Percentiles rank a stretch among this genome's conserved stretches.
Conservation (phyloP, 257 asterid genomes). For the Ligustrum vulgare region DNA sequence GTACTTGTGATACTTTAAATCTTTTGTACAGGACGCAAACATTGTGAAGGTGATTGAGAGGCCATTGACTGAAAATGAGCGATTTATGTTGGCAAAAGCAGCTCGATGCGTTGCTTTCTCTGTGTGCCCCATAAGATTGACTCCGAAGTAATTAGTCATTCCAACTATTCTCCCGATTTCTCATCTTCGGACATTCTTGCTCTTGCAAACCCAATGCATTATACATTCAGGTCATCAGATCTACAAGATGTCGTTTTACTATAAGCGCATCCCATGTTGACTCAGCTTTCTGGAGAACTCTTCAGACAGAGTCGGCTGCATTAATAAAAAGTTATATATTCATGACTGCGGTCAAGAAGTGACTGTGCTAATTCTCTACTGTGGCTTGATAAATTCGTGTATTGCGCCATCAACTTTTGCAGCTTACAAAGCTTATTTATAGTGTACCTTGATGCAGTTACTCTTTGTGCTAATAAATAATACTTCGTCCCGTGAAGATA, state of each 20-base stretch:
- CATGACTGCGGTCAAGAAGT: not conserved
- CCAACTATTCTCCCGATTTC: not conserved
- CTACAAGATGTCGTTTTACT: not conserved
- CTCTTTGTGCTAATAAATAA: not conserved
- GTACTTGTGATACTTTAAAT: slow-evolving; percentile 10
- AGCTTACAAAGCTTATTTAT: not conserved
- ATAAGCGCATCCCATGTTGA: not conserved
- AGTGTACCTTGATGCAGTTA: not conserved
- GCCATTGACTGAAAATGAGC: slow-evolving; percentile 89
- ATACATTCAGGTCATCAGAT: not conserved
- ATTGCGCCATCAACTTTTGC: not conserved
- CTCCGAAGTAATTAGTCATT: slow-evolving; percentile 57
- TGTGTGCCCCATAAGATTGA: slow-evolving; percentile 76
- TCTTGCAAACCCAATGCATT: not conserved
- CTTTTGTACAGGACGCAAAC: slow-evolving; percentile 69
- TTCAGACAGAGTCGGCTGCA: not conserved
- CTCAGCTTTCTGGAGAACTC: not conserved
- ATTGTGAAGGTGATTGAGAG: slow-evolving; percentile 94
- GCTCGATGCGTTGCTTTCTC: slow-evolving; percentile 90
- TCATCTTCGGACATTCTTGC: not conserved
- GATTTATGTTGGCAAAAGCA: slow-evolving; percentile 96
- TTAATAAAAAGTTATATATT: too few species aligned
- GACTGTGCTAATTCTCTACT: not conserved
- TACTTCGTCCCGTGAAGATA: too few species aligned
- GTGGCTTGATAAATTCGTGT: not conserved